These are phyloP conservation scores for Lachnellula cervina DNA, from an alignment of 2,329 filamentous ascomycete genomes.

Conservation along the genomic window DNA sequence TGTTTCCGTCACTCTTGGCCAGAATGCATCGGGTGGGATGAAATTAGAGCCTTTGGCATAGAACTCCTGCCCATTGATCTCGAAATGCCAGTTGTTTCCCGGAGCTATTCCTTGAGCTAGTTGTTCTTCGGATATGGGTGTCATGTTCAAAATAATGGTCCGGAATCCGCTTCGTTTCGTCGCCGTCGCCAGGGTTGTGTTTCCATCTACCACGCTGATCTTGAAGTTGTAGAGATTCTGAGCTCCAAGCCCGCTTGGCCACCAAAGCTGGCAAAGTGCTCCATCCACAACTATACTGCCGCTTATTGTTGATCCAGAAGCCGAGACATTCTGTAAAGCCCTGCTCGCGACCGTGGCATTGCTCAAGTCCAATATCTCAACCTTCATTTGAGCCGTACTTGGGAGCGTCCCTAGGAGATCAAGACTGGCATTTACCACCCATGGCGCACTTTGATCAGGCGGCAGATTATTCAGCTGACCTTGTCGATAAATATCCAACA, in stretches of 20 bases:
- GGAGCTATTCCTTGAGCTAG: constrained; percentile 49
- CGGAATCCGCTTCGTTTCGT: constrained; percentile 55
- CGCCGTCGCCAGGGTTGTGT: constrained; percentile 38
- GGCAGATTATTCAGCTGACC: constrained; percentile 55
- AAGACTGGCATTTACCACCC: constrained; percentile 57
- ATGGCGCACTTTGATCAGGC: constrained; percentile 51
- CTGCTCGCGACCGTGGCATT: constrained; percentile 38
- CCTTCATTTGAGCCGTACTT: constrained; percentile 38
- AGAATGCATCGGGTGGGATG: constrained; percentile 58
- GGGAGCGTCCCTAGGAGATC: constrained; percentile 50
- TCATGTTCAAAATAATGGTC: constrained; percentile 56
- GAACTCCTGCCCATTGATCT: constrained; percentile 59
- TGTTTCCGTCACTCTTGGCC: constrained; percentile 51
- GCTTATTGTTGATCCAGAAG: constrained; percentile 41
- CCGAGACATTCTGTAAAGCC: constrained; percentile 36
- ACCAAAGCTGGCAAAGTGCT: constrained; percentile 51
- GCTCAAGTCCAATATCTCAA: constrained; percentile 41
- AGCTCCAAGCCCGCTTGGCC: constrained; percentile 51
- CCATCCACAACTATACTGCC: constrained; percentile 42
- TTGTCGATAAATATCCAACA: constrained; percentile 54
- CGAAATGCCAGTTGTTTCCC: constrained; percentile 59
- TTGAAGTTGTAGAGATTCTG: constrained; percentile 55
- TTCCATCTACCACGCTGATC: constrained; percentile 39
- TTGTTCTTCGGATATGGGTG: constrained; percentile 49
- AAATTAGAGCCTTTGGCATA: constrained; percentile 62